Evolutionary conservation across 177 flowering plant genomes (phyloP), one percentile per base, ranked within the genome.

Genomic region (Telopea speciosissima): DNA sequence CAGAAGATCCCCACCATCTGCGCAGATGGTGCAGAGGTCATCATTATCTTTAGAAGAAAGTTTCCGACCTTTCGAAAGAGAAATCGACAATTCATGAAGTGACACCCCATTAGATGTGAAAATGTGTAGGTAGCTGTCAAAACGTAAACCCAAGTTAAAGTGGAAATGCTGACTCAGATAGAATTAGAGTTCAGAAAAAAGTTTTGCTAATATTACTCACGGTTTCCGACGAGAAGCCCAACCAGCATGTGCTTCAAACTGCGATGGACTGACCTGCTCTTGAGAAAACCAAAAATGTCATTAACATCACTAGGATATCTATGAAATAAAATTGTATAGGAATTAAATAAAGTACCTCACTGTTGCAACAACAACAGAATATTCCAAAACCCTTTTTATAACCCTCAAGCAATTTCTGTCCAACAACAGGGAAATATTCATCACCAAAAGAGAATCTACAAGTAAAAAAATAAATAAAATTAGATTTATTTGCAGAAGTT

Each of bases 231-330:
- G 89, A 28, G 90, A 74, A 49, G 92, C 89, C 83, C 89, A 91
- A 72, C 99, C 99, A 65, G 99, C 99, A 87, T 95, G 99, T 70
- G 88, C 91, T 83, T 92, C 97, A 83, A 95, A 95, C 45, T 74
- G 82, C 63, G 99, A 95, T 60, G 99, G 84, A 70, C 96, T 95
- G 71, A 95, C 88, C 99, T 94, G 85, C 75, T 76, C 77, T 78
- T 65, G 42, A 58, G 58, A 36, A 68, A 8, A 0, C 26, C 63
- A 69, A 14, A 14, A 14, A 49, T 54, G 25, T 49, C 17, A 59
- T 45, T 28, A 40, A 14, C 3, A 36, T 19, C 0, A 44, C 66
- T 4, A 64, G 0, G 65, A 62, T 24, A 70, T 52, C 28, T 45
- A 52, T 45, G 31, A 40, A 26, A 64, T 16, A 63, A 24, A 36